Conservation (phyloP, 2,329 filamentous ascomycete genomes). For the Fonsecaea erecta region DNA sequence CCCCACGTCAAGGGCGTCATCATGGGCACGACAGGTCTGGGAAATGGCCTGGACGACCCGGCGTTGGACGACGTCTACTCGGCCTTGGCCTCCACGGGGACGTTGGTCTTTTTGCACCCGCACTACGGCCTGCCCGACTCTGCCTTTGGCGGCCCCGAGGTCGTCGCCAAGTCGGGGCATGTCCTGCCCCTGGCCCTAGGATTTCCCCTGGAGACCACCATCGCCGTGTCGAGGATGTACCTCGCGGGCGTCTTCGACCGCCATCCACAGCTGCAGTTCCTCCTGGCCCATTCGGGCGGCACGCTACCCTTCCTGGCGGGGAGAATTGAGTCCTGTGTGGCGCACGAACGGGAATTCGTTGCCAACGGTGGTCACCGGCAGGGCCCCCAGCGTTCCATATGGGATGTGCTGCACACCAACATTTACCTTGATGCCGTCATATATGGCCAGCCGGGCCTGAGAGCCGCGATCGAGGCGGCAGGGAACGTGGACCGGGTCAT, state of each 20-base stretch:
- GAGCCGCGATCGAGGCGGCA: slow-evolving; percentile 76
- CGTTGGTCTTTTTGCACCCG: slow-evolving; percentile 83
- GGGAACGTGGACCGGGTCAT: slow-evolving; percentile 45
- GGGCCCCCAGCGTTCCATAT: slow-evolving; percentile 62
- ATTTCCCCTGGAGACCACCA: slow-evolving; percentile 91
- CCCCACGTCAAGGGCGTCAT: slow-evolving; percentile 81
- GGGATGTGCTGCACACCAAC: slow-evolving; percentile 72
- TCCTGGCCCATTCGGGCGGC: slow-evolving; percentile 86
- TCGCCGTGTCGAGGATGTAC: slow-evolving; percentile 85
- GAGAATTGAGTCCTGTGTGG: slow-evolving; percentile 82
- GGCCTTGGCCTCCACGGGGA: slow-evolving; percentile 66
- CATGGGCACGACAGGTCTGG: slow-evolving; percentile 81
- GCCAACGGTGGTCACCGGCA: slow-evolving; percentile 65
- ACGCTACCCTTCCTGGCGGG: slow-evolving; percentile 88
- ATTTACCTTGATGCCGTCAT: slow-evolving; percentile 78
- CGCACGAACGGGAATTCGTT: slow-evolving; percentile 78
- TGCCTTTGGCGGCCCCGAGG: slow-evolving; percentile 79
- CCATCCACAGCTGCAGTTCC: slow-evolving; percentile 69
- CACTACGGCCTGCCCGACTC: slow-evolving; percentile 84
- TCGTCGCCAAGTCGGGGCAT: slow-evolving; percentile 76
- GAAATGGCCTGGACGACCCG: slow-evolving; percentile 78
- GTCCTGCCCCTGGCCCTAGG: slow-evolving; percentile 84
- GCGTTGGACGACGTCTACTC: slow-evolving; percentile 72
- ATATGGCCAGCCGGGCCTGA: slow-evolving; percentile 62
- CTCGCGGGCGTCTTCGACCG: slow-evolving; percentile 83